phyloP scores from a whole-genome alignment of 441 rosid species.

The Corymbia citriodora region DNA sequence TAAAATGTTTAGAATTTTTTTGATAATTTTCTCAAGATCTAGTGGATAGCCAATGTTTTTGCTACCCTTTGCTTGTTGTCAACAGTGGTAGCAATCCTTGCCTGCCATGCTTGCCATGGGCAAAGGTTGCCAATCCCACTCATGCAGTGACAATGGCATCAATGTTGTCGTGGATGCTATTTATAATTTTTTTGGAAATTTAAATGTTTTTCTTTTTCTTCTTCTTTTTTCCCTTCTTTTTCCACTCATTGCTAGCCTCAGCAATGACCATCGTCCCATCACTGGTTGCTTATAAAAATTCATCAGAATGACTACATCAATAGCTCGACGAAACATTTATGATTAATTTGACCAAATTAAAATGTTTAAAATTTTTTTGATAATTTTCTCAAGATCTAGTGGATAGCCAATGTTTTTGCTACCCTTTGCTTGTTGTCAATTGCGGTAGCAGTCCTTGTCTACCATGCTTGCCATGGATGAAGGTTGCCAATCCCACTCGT shows the following conservation, averaged over 20 bases:
- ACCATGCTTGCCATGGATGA: not conserved
- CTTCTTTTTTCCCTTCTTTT: too few species aligned
- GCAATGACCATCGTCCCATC: rapidly evolving
- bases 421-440: not conserved
- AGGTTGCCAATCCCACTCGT: not conserved
- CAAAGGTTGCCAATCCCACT: too few species aligned
- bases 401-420: rapidly evolving
- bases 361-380: rapidly evolving
- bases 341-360: rapidly evolving
- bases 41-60: not conserved
- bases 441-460: rapidly evolving
- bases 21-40: rapidly evolving
- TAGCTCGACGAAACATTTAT: rapidly evolving
- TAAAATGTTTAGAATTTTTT: too few species aligned
- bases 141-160: too few species aligned
- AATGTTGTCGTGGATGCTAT: rapidly evolving
- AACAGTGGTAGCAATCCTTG: not conserved
- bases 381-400: rapidly evolving
- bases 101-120: not conserved
- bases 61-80: not conserved
- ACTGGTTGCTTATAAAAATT: rapidly evolving
- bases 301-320: rapidly evolving
- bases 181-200: too few species aligned
- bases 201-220: too few species aligned
- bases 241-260: rapidly evolving